Evolutionary conservation across 345 rosid species (phyloP).

Genomic region (Jatropha curcas): DNA sequence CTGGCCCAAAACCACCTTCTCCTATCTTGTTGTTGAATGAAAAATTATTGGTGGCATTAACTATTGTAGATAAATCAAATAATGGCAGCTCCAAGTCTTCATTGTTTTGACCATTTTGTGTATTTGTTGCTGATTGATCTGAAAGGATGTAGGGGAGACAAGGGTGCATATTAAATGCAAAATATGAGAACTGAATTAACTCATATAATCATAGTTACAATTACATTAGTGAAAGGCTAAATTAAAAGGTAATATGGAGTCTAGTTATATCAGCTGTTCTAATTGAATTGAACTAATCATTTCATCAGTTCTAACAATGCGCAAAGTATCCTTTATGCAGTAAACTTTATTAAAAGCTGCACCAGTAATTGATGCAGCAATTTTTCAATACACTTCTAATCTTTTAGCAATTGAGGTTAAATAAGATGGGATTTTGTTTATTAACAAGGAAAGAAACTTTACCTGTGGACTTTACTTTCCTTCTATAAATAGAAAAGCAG

Average conservation of each 20-base stretch:
- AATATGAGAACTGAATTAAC: no score
- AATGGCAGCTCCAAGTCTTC: conserved; percentile 6
- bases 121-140: background rate
- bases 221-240: no score
- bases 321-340: no score
- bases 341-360: no score
- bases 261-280: no score
- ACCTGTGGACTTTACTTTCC: conserved; percentile 3
- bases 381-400: background rate
- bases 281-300: no score
- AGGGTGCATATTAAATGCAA: no score
- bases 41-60: conserved; percentile 1
- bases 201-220: no score
- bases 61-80: background rate
- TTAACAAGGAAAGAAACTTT: background rate
- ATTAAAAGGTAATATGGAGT: no score
- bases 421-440: background rate
- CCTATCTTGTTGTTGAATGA: background rate
- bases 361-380: background rate
- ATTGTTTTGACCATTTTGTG: background rate
- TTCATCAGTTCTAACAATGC: no score
- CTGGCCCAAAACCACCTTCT: conserved; percentile 17
- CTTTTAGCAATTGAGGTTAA: background rate
- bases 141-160: no score
- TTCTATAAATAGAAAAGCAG: background rate